Base-by-base conservation (phyloP, 805 yeast genomes). In the Ogataea saltuana region DNA sequence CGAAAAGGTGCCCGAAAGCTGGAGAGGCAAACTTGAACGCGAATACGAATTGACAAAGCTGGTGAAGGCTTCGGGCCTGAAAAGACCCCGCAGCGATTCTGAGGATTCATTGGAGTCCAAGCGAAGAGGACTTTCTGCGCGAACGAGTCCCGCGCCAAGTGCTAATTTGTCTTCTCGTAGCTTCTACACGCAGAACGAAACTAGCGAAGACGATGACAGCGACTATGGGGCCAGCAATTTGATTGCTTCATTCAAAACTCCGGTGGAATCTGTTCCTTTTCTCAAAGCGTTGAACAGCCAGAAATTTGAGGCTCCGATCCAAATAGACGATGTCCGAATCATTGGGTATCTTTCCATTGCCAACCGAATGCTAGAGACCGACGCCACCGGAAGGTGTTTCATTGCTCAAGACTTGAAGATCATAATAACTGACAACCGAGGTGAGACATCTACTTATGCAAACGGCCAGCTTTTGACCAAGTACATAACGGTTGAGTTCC, bases 11-110 rank as follows among this genome's bases (percentile, higher is more conserved):
- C 56, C 59, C 4, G 9, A 10, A 2, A 17, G 33, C 1, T 55
- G 58, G 56, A 39, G 29, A 20, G 4, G n/a, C 3, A 38, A 39
- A 4, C 30, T 59, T 6, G 50, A 53, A 18, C 20, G 17, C 9
- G 30, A 40, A 10, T 46, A 46, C 37, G 37, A 13, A 17, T 34
- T 42, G 21, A 12, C 35, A 4, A 30, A 33, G 12, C 26, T 34
- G 19, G 17, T 22, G 4, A 27, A 33, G 28, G n/a, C 12, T 19
- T 3, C 10, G 4, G 5, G 17, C 12, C 12, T 39, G 19, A 33
- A 32, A 15, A 17, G 21, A 25, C 6, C 13, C 13, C 6, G 12
- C n/a, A 12, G 10, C n/a, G n/a, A 5, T 5, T 12, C 10, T 10
- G 28, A 25, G 12, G 12, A 25, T 12, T 13, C 28, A 25, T 4